These are phyloP conservation scores for Aspergillus texensis DNA, from an alignment of 2,329 filamentous ascomycete genomes.

Conservation along the genomic window DNA sequence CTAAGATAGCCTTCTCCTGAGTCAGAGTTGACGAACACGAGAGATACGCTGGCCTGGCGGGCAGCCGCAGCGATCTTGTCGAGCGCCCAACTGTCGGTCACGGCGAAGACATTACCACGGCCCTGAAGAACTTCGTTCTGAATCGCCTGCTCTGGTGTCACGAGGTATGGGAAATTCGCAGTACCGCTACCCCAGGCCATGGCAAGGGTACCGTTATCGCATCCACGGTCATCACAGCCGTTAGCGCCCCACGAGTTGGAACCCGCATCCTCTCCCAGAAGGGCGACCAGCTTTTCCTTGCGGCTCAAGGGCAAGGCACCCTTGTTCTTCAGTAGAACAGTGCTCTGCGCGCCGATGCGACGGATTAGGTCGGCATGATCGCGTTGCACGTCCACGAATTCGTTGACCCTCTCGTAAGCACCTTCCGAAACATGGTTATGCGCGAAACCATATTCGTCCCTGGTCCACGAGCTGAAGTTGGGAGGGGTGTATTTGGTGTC, in stretches of 20 bases:
- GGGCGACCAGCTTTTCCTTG: conserved; percentile 72
- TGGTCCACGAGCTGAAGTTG: conserved; percentile 89
- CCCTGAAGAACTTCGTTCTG: conserved; percentile 68
- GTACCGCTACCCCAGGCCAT: conserved; percentile 67
- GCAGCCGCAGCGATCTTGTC: conserved; percentile 55
- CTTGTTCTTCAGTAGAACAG: conserved; percentile 85
- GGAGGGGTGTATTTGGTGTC: conserved; percentile 57
- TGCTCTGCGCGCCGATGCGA: conserved; percentile 75
- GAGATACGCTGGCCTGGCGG: conserved; percentile 55
- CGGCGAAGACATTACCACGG: conserved; percentile 64
- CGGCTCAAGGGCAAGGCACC: conserved; percentile 73
- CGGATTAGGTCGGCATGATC: conserved; percentile 75
- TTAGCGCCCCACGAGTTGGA: conserved; percentile 76
- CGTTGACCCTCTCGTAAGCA: conserved; percentile 68
- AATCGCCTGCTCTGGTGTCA: conserved; percentile 65
- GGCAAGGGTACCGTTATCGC: conserved; percentile 61
- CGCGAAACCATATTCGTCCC: conserved; percentile 70
- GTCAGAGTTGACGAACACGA: conserved; percentile 89
- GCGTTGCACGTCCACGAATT: conserved; percentile 79
- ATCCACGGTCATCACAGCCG: conserved; percentile 71
- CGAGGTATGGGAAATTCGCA: conserved; percentile 64
- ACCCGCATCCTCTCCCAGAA: conserved; percentile 83
- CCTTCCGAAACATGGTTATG: conserved; percentile 66
- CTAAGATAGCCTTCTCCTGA: conserved; percentile 85
- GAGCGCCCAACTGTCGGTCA: conserved; percentile 61